These are phyloP conservation scores for Backusella macrospora DNA, from an alignment of 192 early-diverging fungal species.

Conservation along the genomic window DNA sequence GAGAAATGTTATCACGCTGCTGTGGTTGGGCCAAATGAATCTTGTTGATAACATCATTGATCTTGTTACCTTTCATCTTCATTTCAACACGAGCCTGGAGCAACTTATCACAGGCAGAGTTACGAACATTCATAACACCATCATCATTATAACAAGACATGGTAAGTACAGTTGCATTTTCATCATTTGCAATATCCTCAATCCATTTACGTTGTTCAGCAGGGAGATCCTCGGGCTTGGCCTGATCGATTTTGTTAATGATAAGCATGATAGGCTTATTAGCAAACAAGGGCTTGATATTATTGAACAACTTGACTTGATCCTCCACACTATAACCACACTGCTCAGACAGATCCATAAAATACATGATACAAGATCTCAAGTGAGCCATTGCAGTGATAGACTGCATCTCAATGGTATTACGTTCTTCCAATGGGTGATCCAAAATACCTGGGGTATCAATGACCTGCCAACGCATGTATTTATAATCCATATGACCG, in stretches of 20 bases:
- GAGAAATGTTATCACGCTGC: slow-evolving; percentile 80
- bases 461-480: slow-evolving; percentile 99
- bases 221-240: slow-evolving; percentile 77
- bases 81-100: slow-evolving; percentile 90
- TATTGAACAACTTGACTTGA: slow-evolving; percentile 88
- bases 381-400: slow-evolving; percentile 99
- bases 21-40: slow-evolving; percentile 92
- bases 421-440: slow-evolving; percentile 98
- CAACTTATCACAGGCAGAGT: slow-evolving; percentile 91
- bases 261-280: slow-evolving; percentile 97
- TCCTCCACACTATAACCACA: slow-evolving; percentile 97
- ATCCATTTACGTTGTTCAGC: slow-evolving; percentile 74
- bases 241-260: slow-evolving; percentile 95
- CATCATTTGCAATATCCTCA: slow-evolving; percentile 71
- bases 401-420: slow-evolving; percentile 99
- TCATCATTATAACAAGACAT: slow-evolving; percentile 93
- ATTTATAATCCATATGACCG: slow-evolving; percentile 99
- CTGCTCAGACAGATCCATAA: slow-evolving; percentile 97
- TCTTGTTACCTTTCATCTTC: slow-evolving; percentile 92
- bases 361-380: slow-evolving; percentile 94
- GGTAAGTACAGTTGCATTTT: slow-evolving; percentile 73
- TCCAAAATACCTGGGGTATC: slow-evolving; percentile 99
- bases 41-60: slow-evolving; percentile 92
- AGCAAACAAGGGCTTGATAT: slow-evolving; percentile 97
- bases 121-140: slow-evolving; percentile 95